Conservation (phyloP, 2,329 filamentous ascomycete species). For the Cercospora berteroae region DNA sequence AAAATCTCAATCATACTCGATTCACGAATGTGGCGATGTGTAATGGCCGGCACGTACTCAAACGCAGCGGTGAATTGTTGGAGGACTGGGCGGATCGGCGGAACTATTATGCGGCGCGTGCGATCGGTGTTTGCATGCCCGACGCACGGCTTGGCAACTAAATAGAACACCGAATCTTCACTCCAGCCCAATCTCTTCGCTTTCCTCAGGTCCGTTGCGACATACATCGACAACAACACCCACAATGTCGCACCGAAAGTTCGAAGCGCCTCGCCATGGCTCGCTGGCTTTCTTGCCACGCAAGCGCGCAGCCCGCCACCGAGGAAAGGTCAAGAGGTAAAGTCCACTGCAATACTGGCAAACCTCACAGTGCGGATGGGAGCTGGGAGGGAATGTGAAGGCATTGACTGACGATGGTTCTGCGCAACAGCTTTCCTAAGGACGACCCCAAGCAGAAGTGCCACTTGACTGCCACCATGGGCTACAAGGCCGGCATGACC, state of each 20-base stretch:
- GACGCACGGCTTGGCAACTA: conserved; percentile 1
- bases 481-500: conserved; percentile 99
- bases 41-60: no score
- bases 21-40: no score
- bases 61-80: no score
- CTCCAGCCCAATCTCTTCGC: not conserved
- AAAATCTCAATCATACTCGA: no score
- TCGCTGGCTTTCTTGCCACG: conserved; percentile 58
- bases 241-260: conserved; percentile 62
- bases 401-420: conserved; percentile 18
- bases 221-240: conserved; percentile 16
- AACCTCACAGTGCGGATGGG: not conserved
- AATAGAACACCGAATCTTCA: conserved; percentile 1
- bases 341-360: not conserved
- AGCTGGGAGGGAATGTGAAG: not conserved
- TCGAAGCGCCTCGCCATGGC: conserved; percentile 91
- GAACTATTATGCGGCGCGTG: not conserved
- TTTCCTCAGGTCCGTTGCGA: conserved; percentile 13
- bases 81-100: not conserved
- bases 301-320: conserved; percentile 90
- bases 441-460: conserved; percentile 99
- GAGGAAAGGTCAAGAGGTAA: conserved; percentile 98
- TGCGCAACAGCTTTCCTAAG: conserved; percentile 81
- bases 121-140: not conserved
- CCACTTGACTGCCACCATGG: conserved; percentile 92